phyloP scores from a whole-genome alignment of 2,329 filamentous ascomycete species.

The Claviceps humidiphila region DNA sequence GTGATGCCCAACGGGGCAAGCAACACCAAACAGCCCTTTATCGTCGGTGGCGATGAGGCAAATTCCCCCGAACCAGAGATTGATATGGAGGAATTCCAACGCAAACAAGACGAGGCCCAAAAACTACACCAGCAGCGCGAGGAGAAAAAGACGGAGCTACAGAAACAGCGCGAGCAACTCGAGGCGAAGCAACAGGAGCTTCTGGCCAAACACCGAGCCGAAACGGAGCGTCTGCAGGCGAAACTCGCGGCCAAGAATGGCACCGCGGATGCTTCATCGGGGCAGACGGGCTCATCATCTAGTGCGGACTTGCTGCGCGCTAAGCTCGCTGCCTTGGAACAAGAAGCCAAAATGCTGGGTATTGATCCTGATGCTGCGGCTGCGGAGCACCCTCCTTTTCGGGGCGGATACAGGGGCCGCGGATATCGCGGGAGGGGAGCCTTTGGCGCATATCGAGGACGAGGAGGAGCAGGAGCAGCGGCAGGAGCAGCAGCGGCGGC shows the following conservation, averaged over 20 bases:
- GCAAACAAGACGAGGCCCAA: constrained; percentile 60
- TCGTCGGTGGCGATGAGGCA: constrained; percentile 15
- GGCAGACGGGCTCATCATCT: constrained; percentile 20
- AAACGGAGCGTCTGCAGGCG: constrained; percentile 51
- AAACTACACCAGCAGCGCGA: constrained; percentile 52
- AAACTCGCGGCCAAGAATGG: constrained; percentile 27
- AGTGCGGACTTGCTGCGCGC: constrained; percentile 55
- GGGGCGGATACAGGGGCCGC: constrained; percentile 27
- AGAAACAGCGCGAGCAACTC: constrained; percentile 48
- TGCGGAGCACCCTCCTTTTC: constrained; percentile 17
- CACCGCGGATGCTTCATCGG: constrained; percentile 11
- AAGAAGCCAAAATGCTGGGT: constrained; percentile 56
- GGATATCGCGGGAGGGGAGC: constrained; percentile 19
- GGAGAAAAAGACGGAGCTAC: constrained; percentile 48
- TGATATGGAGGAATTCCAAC: constrained; percentile 56
- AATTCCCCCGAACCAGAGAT: constrained; percentile 31
- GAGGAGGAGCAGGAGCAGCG: too few species aligned
- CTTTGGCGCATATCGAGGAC: constrained; percentile 7
- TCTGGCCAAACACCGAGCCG: constrained; percentile 49
- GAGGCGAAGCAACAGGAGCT: constrained; percentile 51
- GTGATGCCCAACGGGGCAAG: constrained; percentile 16
- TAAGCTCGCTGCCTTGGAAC: constrained; percentile 59
- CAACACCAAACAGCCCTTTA: background rate
- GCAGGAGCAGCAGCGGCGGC: constrained; percentile 9
- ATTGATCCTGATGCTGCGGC: constrained; percentile 46